Base-by-base conservation (phyloP, 257 asterid genomes). In the Nicotiana knightiana region DNA sequence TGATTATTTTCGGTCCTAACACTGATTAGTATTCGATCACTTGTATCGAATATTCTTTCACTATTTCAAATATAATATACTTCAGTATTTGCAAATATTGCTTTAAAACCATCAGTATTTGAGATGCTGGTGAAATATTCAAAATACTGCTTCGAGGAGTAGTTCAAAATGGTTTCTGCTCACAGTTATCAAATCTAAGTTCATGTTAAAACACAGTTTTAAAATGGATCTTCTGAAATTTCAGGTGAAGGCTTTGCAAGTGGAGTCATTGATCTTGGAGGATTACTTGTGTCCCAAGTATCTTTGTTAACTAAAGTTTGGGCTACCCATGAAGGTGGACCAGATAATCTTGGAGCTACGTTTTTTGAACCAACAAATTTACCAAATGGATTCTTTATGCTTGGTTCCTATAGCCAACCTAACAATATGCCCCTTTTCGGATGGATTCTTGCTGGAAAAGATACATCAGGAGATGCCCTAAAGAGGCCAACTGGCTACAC, bases 241-340 rank as follows among this genome's bases (percentile, higher is more conserved):
- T 33, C 32, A 86, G 89, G 89, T 16, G 83, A 67, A 17, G 84
- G 86, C 26, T 87, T 87, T 68, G 84, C 68, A 21, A 83, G 61
- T 51, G 88, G 87, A 46, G 63, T 28, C 8, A 81, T 87, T 85
- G 86, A 87, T 82, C 84, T 87, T n/a, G 90, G 88, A 64, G 90
- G 88, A 9, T 83, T 87, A 10, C 67, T 78, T 24, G 88, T 87
- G 67, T 67, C 80, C 28, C 86, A 87, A 79, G 65, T 85, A 39
- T 11, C 80, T 54, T 32, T 83, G 6, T 82, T 87, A n/a, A 83
- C 62, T 12, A 85, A 87, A 84, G 70, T 87, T 10, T 83, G 87
- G 87, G 78, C 82, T 53, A 28, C 59, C 51, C 54, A 61, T 79
- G 86, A 85, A 82, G 88, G 90, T 4, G 90, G 90, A 37, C 86